Percentiles rank a stretch among this genome's conserved stretches.
These are phyloP conservation scores for Lactarius trivialis DNA, from an alignment of 768 basidiomycete species.

Conservation along the genomic window DNA sequence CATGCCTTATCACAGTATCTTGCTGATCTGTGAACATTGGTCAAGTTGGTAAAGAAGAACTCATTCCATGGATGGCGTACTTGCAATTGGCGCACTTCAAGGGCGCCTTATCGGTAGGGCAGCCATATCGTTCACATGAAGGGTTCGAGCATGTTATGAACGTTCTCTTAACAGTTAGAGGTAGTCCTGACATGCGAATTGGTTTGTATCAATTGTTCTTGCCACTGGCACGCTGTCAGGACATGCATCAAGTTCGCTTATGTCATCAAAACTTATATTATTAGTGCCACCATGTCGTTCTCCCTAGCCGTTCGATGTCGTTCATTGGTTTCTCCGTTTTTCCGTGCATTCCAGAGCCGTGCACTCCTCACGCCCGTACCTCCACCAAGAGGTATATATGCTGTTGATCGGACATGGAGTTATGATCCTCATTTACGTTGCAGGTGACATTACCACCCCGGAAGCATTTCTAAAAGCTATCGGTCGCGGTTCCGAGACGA, in stretches of 20 bases:
- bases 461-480: conserved; percentile 66
- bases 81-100: conserved; percentile 22
- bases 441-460: conserved; percentile 51
- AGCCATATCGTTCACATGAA: conserved; percentile 5
- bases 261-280: conserved; percentile 1
- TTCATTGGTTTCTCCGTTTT: conserved; percentile 1
- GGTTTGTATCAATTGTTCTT: background rate
- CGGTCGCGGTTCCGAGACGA: conserved; percentile 60
- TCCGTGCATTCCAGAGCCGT: conserved; percentile 8
- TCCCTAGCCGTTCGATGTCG: conserved; percentile 1
- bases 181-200: conserved; percentile 18
- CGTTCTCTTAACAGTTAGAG: conserved; percentile 18
- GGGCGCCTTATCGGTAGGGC: conserved; percentile 16
- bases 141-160: conserved; percentile 22
- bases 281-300: conserved; percentile 7
- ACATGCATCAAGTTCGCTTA: background rate
- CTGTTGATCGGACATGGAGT: background rate
- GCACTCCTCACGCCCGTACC: conserved; percentile 4
- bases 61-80: conserved; percentile 10
- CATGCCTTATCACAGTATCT: conserved; percentile 21
- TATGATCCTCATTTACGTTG: background rate
- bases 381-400: background rate
- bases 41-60: background rate
- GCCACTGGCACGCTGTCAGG: background rate
- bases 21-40: conserved; percentile 14